Evolutionary conservation across 1,284 basidiomycete genomes (phyloP).

Genomic region (Malassezia dermatis): DNA sequence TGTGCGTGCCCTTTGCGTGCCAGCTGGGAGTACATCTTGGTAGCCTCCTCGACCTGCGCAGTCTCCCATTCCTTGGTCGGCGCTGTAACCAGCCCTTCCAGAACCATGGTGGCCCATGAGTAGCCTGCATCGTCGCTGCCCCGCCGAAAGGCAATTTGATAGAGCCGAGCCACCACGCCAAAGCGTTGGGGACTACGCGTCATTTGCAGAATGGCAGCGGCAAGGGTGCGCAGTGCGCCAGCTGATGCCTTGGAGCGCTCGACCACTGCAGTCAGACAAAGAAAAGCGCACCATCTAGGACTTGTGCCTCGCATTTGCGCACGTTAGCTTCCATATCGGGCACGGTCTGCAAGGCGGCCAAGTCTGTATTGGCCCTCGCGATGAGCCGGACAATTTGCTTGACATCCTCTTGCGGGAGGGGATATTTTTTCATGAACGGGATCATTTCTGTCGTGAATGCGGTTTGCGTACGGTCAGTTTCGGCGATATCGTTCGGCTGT

Average conservation of each 20-base stretch:
- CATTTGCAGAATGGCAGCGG: conserved; percentile 6
- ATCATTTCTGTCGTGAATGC: neutral
- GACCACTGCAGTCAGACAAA: neutral
- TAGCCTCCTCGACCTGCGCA: conserved; percentile 19
- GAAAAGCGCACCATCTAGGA: neutral
- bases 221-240: conserved; percentile 4
- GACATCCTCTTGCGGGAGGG: conserved; percentile 1
- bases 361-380: neutral
- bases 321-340: neutral
- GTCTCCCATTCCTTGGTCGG: conserved; percentile 14
- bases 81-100: conserved; percentile 23
- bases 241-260: neutral
- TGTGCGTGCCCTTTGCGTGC: conserved; percentile 27
- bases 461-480: neutral
- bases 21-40: conserved; percentile 24
- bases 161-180: neutral
- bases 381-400: conserved; percentile 1
- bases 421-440: conserved; percentile 4
- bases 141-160: conserved; percentile 7
- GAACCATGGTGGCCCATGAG: conserved; percentile 35
- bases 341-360: neutral
- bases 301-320: conserved; percentile 1
- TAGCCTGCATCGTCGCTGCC: conserved; percentile 31
- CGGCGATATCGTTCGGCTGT: neutral
- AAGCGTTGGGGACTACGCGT: neutral